Evolutionary conservation across 208 protist species (phyloP), one percentile per base, ranked within the genome.

Genomic region (Cochliopodium minus): DNA sequence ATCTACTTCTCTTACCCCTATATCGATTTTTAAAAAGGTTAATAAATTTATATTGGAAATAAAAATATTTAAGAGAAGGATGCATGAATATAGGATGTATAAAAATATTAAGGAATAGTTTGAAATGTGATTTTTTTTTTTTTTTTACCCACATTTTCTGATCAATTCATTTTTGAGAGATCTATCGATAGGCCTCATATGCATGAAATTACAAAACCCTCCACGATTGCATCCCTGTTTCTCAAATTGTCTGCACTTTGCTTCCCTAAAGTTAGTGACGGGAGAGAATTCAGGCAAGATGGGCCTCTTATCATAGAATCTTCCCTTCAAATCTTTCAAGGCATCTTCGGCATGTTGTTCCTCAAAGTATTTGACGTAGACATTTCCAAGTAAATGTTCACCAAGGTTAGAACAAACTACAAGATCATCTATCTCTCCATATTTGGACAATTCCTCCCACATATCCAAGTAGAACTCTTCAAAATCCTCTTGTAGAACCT

Each of bases 121-220:
- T 30, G 33, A 25, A 25, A 5, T 22, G 2, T 39, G 20, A 53
- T 53, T 13, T 30, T 26, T 53, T 20, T 36, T 13, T 39, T 40
- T 39, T 2, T 36, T 28, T 20, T 9, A 36, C 23, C 33, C 36
- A 33, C 22, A 47, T 42, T 28, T 47, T 28, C 25, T 13, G 17
- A 20, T 25, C 5, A 46, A 38, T 32, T 17, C 30, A 39, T 33
- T 9, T 46, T 57, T 57, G 9, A 10, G 9, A 10, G 64, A 34
- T 25, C 32, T 34, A 23, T 65, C 56, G 17, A 77, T 82, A 28
- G 87, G 77, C 46, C 82, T 84, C 36, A 94, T 76, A 70, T 97
- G 92, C 54, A 96, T 78, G 65, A 95, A 96, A 74, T 97, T 97
- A 76, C 93, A 97, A 70, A 93, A 87, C 25, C 76, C 72, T 5